Conservation (phyloP, 805 yeast species). For the Sugiyamaella boreocaroliniensis region DNA sequence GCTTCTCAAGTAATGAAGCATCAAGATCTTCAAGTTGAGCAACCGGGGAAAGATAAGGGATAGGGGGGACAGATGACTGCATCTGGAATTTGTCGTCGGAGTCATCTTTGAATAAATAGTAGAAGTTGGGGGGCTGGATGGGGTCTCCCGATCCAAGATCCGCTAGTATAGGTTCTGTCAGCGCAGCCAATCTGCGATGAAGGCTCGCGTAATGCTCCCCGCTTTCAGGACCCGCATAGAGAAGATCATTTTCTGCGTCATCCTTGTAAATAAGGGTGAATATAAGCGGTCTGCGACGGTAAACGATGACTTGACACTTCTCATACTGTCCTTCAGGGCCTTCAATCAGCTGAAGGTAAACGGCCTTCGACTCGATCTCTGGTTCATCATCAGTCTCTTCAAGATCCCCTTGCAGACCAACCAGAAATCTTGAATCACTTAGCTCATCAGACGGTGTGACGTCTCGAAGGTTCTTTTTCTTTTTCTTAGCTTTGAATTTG, state of each 20-base stretch:
- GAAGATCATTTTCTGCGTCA: not conserved
- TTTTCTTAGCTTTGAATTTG: not conserved
- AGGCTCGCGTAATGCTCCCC: conserved; percentile 13
- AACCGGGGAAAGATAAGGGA: conserved; percentile 15
- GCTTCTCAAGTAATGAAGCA: conserved; percentile 10
- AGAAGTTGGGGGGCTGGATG: conserved; percentile 13
- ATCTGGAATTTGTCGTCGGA: not conserved
- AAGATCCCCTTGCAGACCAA: conserved; percentile 18
- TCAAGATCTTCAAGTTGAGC: conserved; percentile 11
- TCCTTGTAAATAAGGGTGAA: conserved; percentile 18
- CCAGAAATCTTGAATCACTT: conserved; percentile 18
- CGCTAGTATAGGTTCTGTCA: conserved; percentile 21
- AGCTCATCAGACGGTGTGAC: conserved; percentile 13
- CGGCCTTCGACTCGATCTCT: conserved; percentile 6
- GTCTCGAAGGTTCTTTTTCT: not conserved
- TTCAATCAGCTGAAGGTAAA: conserved; percentile 4
- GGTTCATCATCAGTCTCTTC: conserved; percentile 11
- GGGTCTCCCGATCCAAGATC: conserved; percentile 12
- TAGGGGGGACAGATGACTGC: conserved; percentile 20
- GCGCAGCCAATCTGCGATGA: conserved; percentile 23
- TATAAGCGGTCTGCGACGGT: conserved; percentile 21
- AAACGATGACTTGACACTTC: conserved; percentile 16
- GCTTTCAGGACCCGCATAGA: not conserved
- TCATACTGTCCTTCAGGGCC: conserved; percentile 1
- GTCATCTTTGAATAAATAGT: conserved; percentile 18